Evolutionary conservation across 1,284 basidiomycete genomes (phyloP), one percentile per base, ranked within the genome.

Genomic region (Volvariella surrecta): DNA sequence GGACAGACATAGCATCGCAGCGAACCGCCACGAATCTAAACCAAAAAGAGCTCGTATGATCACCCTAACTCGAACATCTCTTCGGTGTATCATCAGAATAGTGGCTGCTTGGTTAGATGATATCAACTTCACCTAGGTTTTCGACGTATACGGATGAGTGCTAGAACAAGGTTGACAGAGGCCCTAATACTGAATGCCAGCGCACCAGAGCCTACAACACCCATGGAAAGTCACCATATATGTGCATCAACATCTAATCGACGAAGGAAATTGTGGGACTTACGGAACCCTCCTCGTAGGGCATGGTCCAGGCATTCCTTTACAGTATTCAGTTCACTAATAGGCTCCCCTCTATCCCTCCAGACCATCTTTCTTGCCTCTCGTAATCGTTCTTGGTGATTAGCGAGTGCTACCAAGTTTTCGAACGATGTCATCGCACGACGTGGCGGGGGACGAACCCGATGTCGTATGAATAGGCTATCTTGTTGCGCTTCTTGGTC

Each of bases 31-130:
- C 0, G 87, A 82, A 54, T 93, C 90, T 37, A 67, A 52, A 0
- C 89, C 90, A 52, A 94, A 83, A 31, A 94, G 64, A 0, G 89
- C 89, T 60, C 76, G 80, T 1, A 81, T 74, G 37, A 94, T 69
- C 19, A 89, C 56, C 2, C 73, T 60, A 10, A 85, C 61, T 6
- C 80, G 74, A 55, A 49, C 68, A 56, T 63, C 76, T 70, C 67
- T 69, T 18, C 28, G 37, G 18, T 19, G 16, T 48, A 8, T 38
- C 20, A 10, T 38, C 35, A 24, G 45, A 19, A 44, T 19, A 15
- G 3, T 28, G 4, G n/a, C 17, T 13, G 17, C 6, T 6, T 19
- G 3, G 37, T 13, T 11, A 2, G 22, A 49, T n/a, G n/a, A 2
- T 30, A 17, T 24, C 10, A 44, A 16, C 53, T 70, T 50, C 51